A percentile compares a stretch with the other conserved stretches of the same genome.
Evolutionary conservation across 345 rosid species (phyloP).

Genomic region (Brassica rapa): DNA sequence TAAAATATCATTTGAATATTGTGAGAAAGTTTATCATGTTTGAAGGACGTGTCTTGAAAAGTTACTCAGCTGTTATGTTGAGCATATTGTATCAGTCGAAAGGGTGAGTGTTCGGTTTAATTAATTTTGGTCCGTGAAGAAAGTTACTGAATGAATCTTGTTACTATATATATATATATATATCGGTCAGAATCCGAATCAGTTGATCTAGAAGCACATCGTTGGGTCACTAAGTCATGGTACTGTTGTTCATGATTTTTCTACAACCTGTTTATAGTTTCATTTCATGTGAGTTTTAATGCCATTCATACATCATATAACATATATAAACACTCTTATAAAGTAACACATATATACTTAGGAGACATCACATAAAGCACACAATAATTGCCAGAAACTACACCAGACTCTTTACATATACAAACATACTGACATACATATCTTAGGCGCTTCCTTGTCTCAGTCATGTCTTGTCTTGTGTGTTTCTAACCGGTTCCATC

Average conservation of each 20-base stretch:
- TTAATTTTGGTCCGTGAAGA: not conserved
- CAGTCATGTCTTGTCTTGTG: not conserved
- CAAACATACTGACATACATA: not conserved
- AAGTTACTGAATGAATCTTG: not conserved
- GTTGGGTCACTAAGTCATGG: not conserved
- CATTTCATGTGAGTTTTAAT: not conserved
- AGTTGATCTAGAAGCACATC: not conserved
- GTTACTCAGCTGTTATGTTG: not conserved
- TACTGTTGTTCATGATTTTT: not conserved
- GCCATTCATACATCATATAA: constrained; percentile 10
- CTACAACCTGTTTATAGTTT: not conserved
- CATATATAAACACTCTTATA: not conserved
- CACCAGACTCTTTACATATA: constrained; percentile 1
- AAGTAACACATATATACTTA: not conserved
- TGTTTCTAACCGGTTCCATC: constrained; percentile 32
- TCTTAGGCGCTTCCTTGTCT: constrained; percentile 19
- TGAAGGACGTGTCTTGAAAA: not conserved
- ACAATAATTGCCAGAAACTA: not conserved
- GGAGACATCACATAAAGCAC: constrained; percentile 2
- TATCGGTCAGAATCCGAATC: not conserved
- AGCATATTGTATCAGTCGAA: not conserved
- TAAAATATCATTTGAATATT: not conserved
- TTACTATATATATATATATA: not conserved
- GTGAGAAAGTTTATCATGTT: not conserved
- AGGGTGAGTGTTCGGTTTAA: not conserved